A percentile compares a stretch with the other conserved stretches of the same genome.
Evolutionary conservation across 2,329 filamentous ascomycete species (phyloP).

Genomic region (Diaporthe ampelina): DNA sequence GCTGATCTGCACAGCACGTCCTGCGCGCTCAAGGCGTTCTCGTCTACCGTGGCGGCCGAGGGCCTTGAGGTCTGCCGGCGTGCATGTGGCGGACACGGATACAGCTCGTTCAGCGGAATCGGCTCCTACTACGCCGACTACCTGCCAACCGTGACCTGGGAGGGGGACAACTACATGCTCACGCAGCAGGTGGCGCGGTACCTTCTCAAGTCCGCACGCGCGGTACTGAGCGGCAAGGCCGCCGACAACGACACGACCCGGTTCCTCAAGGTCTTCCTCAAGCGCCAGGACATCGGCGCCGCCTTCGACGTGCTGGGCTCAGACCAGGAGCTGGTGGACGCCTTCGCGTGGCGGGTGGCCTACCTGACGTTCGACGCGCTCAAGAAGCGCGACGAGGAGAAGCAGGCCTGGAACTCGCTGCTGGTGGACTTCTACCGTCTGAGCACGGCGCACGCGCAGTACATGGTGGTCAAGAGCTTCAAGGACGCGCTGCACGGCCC

Average conservation of each 20-base stretch:
- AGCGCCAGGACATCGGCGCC: constrained; percentile 77
- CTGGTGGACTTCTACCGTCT: constrained; percentile 85
- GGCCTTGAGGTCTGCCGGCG: constrained; percentile 81
- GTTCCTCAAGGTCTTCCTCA: constrained; percentile 75
- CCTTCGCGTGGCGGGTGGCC: constrained; percentile 82
- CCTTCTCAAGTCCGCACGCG: constrained; percentile 80
- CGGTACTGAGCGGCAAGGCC: constrained; percentile 75
- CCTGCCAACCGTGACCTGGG: constrained; percentile 78
- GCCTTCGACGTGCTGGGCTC: constrained; percentile 81
- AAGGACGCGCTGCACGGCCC: constrained; percentile 55
- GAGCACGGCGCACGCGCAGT: constrained; percentile 81
- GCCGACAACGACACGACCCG: constrained; percentile 74
- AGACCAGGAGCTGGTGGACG: constrained; percentile 78
- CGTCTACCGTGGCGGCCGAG: constrained; percentile 79
- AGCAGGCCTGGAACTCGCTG: constrained; percentile 82
- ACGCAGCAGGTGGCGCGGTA: constrained; percentile 85
- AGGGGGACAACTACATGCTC: constrained; percentile 87
- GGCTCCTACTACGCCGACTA: constrained; percentile 83
- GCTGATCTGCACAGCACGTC: constrained; percentile 84
- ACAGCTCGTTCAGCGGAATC: constrained; percentile 82
- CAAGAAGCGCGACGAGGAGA: constrained; percentile 80
- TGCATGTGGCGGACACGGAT: constrained; percentile 84
- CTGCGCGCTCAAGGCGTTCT: constrained; percentile 81
- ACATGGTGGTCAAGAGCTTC: constrained; percentile 84
- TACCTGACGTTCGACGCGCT: constrained; percentile 83